phyloP scores from a whole-genome alignment of 345 rosid genomes.

The Microcos paniculata region DNA sequence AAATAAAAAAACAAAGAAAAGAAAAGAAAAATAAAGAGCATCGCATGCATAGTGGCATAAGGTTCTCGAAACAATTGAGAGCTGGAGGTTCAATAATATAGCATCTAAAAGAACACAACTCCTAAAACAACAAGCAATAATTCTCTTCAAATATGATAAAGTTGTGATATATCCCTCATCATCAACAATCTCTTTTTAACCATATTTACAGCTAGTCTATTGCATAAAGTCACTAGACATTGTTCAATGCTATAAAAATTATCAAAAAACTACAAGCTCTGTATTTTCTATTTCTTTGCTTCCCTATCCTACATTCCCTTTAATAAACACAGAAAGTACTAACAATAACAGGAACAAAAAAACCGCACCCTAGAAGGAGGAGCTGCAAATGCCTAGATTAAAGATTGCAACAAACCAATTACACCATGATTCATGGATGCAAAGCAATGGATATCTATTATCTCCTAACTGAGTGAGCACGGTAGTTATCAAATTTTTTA shows the following conservation, averaged over 20 bases:
- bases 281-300: neutral
- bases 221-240: neutral
- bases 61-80: neutral
- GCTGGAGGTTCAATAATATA: neutral
- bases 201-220: neutral
- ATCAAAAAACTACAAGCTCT: neutral
- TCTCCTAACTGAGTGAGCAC: neutral
- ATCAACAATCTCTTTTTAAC: neutral
- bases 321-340: neutral
- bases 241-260: neutral
- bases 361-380: neutral
- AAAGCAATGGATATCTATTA: neutral
- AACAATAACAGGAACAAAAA: neutral
- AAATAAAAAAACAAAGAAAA: no score
- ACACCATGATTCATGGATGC: neutral
- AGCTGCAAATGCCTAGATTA: neutral
- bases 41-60: neutral
- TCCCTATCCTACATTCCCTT: neutral
- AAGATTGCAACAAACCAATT: neutral
- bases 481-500: neutral
- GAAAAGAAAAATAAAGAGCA: neutral
- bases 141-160: neutral
- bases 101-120: neutral
- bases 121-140: slow-evolving; percentile 2
- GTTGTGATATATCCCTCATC: neutral